A percentile compares a stretch with the other conserved stretches of the same genome.
phyloP scores from a whole-genome alignment of 2,329 filamentous ascomycete species.

The Hymenoscyphus albidus region DNA sequence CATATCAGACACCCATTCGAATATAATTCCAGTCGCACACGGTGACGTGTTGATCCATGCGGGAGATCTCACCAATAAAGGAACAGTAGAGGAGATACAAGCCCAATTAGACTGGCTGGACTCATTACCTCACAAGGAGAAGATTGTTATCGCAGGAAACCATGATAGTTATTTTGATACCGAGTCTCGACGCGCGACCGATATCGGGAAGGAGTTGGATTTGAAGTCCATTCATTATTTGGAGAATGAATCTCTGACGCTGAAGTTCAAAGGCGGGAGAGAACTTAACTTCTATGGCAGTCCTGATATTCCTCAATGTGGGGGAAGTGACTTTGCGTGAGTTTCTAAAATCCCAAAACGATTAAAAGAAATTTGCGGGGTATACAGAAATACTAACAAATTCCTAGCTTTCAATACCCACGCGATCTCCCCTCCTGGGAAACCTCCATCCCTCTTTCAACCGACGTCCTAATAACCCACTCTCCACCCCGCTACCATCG shows the following conservation, averaged over 20 bases:
- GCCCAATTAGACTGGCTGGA: slow-evolving; percentile 80
- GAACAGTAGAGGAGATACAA: slow-evolving; percentile 71
- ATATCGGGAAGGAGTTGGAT: slow-evolving; percentile 55
- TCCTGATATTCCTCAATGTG: slow-evolving; percentile 73
- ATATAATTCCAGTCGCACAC: slow-evolving; percentile 58
- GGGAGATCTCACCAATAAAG: slow-evolving; percentile 75
- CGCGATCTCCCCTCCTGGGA: slow-evolving; percentile 56
- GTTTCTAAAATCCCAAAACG: slow-evolving; percentile 7
- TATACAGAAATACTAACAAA: slow-evolving; percentile 9
- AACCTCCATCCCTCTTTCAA: slow-evolving; percentile 53
- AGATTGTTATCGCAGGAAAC: slow-evolving; percentile 81
- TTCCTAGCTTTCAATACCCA: slow-evolving; percentile 54
- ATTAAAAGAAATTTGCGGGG: too few species aligned
- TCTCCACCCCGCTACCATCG: slow-evolving; percentile 57
- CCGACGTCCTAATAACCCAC: slow-evolving; percentile 63
- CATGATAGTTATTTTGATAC: slow-evolving; percentile 85
- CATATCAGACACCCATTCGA: slow-evolving; percentile 83
- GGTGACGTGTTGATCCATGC: slow-evolving; percentile 88
- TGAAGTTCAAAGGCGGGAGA: slow-evolving; percentile 58
- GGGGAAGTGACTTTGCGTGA: slow-evolving; percentile 63
- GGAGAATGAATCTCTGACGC: slow-evolving; percentile 61
- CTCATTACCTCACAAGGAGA: slow-evolving; percentile 69
- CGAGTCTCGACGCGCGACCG: slow-evolving; percentile 52
- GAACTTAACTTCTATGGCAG: slow-evolving; percentile 73
- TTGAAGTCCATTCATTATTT: slow-evolving; percentile 72